phyloP scores from a whole-genome alignment of 1,284 basidiomycete genomes.

The Pascua sp. region DNA sequence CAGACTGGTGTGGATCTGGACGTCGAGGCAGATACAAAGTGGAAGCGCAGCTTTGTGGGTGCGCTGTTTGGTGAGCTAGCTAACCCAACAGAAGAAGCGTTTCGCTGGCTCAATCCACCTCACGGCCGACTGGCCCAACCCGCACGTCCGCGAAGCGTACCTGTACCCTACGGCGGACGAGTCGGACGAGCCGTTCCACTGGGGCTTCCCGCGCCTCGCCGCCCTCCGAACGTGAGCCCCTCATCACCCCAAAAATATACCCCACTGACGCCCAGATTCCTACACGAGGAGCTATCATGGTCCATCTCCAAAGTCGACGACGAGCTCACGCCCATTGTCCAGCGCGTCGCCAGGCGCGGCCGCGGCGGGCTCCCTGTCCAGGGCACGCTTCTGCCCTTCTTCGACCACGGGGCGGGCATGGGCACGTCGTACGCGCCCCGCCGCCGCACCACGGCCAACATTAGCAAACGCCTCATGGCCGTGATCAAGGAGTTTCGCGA shows the following conservation, averaged over 20 bases:
- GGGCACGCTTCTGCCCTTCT: constrained; percentile 59
- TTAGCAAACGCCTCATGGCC: constrained; percentile 79
- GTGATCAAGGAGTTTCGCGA: constrained; percentile 81
- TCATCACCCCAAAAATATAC: background rate
- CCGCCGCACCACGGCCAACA: constrained; percentile 69
- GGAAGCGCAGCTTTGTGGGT: constrained; percentile 79
- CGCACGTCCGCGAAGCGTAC: constrained; percentile 85
- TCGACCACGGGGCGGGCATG: constrained; percentile 52
- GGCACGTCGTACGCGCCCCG: constrained; percentile 66
- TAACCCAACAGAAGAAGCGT: constrained; percentile 69
- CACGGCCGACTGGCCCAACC: constrained; percentile 79
- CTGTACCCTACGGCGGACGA: constrained; percentile 83
- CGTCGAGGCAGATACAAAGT: constrained; percentile 67
- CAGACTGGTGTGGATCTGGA: constrained; percentile 79
- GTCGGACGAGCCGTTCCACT: constrained; percentile 91
- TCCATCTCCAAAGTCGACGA: constrained; percentile 82
- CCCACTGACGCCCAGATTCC: constrained; percentile 58
- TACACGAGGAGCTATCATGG: constrained; percentile 85
- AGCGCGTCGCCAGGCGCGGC: constrained; percentile 74
- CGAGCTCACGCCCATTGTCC: constrained; percentile 86
- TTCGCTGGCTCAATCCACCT: constrained; percentile 76
- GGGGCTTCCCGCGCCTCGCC: constrained; percentile 94
- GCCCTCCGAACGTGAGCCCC: constrained; percentile 69
- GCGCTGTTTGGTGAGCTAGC: background rate
- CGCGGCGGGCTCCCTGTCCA: constrained; percentile 60